Evolutionary conservation across 2,329 filamentous ascomycete species (phyloP).

Genomic region (Xylaria sp.): DNA sequence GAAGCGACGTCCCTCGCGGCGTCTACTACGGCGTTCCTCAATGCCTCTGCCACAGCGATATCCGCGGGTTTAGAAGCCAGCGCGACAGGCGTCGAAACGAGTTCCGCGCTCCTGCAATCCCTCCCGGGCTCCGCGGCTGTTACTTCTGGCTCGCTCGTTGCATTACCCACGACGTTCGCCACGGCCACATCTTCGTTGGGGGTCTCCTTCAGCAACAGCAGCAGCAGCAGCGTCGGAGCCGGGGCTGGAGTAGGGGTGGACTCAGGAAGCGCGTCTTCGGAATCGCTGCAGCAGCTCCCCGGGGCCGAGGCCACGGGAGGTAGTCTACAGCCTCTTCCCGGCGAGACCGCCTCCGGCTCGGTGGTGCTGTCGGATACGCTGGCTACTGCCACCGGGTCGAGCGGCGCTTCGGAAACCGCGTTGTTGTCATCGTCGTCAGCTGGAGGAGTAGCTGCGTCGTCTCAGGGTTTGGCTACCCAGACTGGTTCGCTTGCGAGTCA

Average conservation of each 20-base stretch:
- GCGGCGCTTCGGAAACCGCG: not conserved
- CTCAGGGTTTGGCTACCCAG: constrained; percentile 18
- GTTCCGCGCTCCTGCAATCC: constrained; percentile 14
- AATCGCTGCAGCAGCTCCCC: constrained; percentile 25
- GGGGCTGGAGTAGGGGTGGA: not conserved
- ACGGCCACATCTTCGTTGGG: constrained; percentile 6
- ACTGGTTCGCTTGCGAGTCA: constrained; percentile 19
- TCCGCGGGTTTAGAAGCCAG: not conserved
- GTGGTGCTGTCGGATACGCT: not conserved
- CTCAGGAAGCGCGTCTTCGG: not conserved
- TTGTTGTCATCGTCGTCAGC: not conserved
- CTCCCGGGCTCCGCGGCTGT: constrained; percentile 24
- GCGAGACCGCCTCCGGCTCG: constrained; percentile 6
- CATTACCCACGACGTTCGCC: constrained; percentile 20
- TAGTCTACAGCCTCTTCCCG: constrained; percentile 19
- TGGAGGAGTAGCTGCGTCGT: not conserved
- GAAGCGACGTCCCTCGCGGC: constrained; percentile 31
- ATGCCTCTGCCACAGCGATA: not conserved
- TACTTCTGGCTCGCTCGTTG: constrained; percentile 22
- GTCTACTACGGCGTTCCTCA: not conserved
- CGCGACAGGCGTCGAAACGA: not conserved
- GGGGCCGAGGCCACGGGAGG: constrained; percentile 3
- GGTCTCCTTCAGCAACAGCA: not conserved
- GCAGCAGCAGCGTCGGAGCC: not conserved
- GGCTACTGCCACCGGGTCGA: constrained; percentile 16